Evolutionary conservation across 176 grass and related monocot species (phyloP).

Genomic region (Musa itinerans): DNA sequence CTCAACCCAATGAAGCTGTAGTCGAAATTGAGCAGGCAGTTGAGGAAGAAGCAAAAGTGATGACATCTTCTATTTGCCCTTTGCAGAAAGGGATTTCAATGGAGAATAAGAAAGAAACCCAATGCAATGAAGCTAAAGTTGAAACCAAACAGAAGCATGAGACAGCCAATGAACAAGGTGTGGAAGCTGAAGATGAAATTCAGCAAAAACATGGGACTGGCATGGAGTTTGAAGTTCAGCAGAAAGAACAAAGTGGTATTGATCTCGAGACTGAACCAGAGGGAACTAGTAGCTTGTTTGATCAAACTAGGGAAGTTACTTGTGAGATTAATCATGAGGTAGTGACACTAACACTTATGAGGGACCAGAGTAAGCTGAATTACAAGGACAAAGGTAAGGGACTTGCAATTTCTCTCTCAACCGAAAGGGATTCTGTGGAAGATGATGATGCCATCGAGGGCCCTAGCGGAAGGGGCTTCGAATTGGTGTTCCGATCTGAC

Average conservation of each 20-base stretch:
- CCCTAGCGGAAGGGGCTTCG: conserved; percentile 35
- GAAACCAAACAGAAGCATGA: neutral
- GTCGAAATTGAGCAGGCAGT: neutral
- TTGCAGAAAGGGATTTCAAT: neutral
- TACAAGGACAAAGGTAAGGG: conserved; percentile 62
- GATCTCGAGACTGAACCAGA: conserved; percentile 23
- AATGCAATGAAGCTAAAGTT: conserved; percentile 4
- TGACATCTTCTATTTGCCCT: neutral
- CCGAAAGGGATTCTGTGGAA: conserved; percentile 16
- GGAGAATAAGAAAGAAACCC: neutral
- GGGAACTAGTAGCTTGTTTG: neutral
- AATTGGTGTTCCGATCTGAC: conserved; percentile 40
- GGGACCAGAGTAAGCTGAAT: conserved; percentile 21
- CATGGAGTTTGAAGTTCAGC: neutral
- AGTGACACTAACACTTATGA: conserved; percentile 29
- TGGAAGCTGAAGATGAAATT: neutral
- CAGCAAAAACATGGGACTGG: neutral
- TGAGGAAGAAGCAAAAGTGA: neutral
- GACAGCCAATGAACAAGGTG: neutral
- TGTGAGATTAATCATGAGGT: conserved; percentile 30
- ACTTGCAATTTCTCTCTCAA: conserved; percentile 43
- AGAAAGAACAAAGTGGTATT: conserved; percentile 22
- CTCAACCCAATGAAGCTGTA: neutral
- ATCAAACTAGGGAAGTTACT: conserved; percentile 26
- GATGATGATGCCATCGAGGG: conserved; percentile 18